Base-by-base conservation (phyloP, 129 eudicot genomes). In the Mikania micrantha region DNA sequence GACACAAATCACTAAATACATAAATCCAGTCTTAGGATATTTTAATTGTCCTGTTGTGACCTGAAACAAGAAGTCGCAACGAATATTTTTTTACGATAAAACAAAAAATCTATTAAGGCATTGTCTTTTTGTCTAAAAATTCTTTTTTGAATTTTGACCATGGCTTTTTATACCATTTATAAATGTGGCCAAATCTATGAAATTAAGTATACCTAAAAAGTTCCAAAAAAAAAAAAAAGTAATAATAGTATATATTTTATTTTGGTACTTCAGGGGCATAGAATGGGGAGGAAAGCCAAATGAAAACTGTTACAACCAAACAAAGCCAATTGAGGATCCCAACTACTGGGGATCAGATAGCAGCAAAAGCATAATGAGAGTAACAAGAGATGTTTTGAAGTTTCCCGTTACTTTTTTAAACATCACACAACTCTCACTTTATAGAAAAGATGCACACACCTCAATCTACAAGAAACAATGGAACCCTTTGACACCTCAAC, bases 371-470 rank as follows among this genome's bases (percentile, higher is more conserved):
- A 76, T 90, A 74, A 86, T 87, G 97, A 35, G 72, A n/a, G 86
- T 84, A 6, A 76, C 77, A 0, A 78, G 54, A 45, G 81, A 90
- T 32, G 88, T 71, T 12, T 80, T 90, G 15, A 69, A 78, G 7
- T 75, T 71, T 41, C 95, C 91, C 0, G 78, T 86, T 17, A 79
- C 85, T 49, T 80, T 86, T 28, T 78, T 90, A 24, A 86, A 90
- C 84, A 90, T 90, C 53, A 90, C 97, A 5, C 97, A 86, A 66
- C 88, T 90, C 29, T 90, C 97, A 6, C 66, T 73, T n/a, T 82
- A 84, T 22, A 59, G 97, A 5, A 90, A 90, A 73, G 97, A 90
- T 34, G 97, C 97, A 3, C 97, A 90, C 73, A 86, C 97, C 0
- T 80, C 93, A 9, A 90, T 90, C 56, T 86, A 83, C 81, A 89